Evolutionary conservation across 805 yeast genomes (phyloP), one percentile per base, ranked within the genome.

Genomic region (Kazachstania viticola): DNA sequence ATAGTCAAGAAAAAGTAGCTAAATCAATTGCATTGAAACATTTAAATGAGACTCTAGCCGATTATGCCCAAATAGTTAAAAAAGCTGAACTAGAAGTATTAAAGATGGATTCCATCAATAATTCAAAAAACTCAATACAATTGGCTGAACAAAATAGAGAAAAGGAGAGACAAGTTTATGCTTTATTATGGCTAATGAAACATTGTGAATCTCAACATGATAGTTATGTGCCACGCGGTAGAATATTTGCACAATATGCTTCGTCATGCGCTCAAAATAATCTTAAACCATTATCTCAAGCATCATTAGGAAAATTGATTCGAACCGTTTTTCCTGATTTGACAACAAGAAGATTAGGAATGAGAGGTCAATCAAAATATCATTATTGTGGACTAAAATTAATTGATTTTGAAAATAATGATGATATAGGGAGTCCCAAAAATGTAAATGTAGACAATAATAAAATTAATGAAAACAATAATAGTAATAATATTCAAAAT

Each of bases 301-400:
- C 93, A 1, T 72, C 81, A 3, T 71, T 83, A 46, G 94, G 94
- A 4, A 80, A 78, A 46, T 58, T 79, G 27, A 82, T 81, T 14
- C 64, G 76, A 36, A 60, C 75, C 4, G 55, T 73, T 4, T 79
- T 69, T 44, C 91, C 94, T 0, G 61, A 63, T 33, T 61, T 82
- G 38, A 73, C 75, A 19, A 79, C 91, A 0, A 67, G 93, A 40
- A 65, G 95, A 33, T 61, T 84, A 32, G 95, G 95, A 2, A 72
- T 76, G 52, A 64, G 94, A 30, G 87, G 87, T 2, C 79, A 77
- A 47, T 75, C 88, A 14, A 79, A 79, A 49, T 85, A 85, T 54
- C 93, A 83, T 51, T 84, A 82, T 48, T 79, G 88, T 54, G 94
- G 94, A 3, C 64, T 85, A 32, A 67, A 65, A 40, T 56, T 62